phyloP scores from a whole-genome alignment of 1,139 yeast genomes.

The Geotrichum reessii region DNA sequence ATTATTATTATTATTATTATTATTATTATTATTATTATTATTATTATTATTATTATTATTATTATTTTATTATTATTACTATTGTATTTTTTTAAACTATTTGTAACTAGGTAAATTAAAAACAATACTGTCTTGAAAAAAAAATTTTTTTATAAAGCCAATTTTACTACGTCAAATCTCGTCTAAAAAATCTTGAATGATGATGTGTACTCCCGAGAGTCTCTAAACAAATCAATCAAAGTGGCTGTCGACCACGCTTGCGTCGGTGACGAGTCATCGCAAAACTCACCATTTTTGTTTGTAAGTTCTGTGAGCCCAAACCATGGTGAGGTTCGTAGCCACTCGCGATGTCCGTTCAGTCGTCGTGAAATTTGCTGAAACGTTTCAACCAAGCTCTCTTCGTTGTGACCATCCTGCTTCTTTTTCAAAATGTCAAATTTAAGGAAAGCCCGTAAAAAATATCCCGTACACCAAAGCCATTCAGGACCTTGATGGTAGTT shows the following conservation, averaged over 20 bases:
- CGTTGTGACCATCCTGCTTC: conserved; percentile 19
- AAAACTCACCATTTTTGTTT: conserved; percentile 74
- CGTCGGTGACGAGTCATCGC: conserved; percentile 85
- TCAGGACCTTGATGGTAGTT: conserved; percentile 99
- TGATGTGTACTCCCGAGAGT: conserved; percentile 33
- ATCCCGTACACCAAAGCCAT: conserved; percentile 93
- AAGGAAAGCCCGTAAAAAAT: conserved; percentile 69
- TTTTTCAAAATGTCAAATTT: conserved; percentile 46
- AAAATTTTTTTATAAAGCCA: not conserved
- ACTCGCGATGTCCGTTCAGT: conserved; percentile 56
- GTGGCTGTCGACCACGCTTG: conserved; percentile 97
- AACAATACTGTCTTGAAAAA: not conserved
- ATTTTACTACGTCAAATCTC: not conserved
- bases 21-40: no score
- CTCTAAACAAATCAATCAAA: conserved; percentile 71
- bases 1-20: no score
- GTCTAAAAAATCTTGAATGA: not conserved
- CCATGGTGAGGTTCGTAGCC: conserved; percentile 78
- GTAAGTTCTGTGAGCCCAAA: conserved; percentile 91
- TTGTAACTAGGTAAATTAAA: not conserved
- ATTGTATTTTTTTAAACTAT: not conserved
- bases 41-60: not conserved
- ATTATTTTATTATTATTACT: no score
- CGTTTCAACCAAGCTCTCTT: conserved; percentile 29
- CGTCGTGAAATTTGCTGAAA: conserved; percentile 47